phyloP scores from a whole-genome alignment of 768 basidiomycete species.

The Obba rivulosa region DNA sequence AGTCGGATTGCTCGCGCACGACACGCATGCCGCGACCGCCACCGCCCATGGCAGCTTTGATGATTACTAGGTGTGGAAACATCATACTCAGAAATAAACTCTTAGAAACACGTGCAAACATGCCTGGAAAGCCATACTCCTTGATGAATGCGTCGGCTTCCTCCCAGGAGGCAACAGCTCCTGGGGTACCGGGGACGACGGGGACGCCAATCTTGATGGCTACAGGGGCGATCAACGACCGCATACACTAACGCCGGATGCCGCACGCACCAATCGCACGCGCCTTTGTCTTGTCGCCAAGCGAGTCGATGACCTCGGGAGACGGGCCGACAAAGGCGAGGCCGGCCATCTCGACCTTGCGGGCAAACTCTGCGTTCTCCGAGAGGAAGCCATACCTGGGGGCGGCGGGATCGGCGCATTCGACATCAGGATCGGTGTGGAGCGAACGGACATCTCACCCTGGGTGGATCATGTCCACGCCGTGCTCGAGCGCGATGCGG shows the following conservation, averaged over 20 bases:
- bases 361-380: constrained; percentile 95
- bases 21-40: constrained; percentile 99
- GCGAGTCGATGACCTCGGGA: constrained; percentile 93
- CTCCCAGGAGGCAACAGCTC: constrained; percentile 73
- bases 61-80: constrained; percentile 62
- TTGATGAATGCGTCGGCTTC: constrained; percentile 88
- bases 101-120: constrained; percentile 7
- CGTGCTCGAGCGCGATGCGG: constrained; percentile 92
- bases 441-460: constrained; percentile 48
- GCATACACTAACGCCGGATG: constrained; percentile 9
- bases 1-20: constrained; percentile 89
- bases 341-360: constrained; percentile 96
- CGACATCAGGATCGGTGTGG: constrained; percentile 1
- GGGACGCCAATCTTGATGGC: constrained; percentile 91
- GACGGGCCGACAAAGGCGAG: constrained; percentile 94
- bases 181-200: constrained; percentile 97
- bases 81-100: no score
- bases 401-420: constrained; percentile 1
- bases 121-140: constrained; percentile 92
- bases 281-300: constrained; percentile 99
- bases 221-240: constrained; percentile 21
- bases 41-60: constrained; percentile 99
- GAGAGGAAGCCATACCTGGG: constrained; percentile 93
- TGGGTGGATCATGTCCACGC: constrained; percentile 99
- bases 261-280: constrained; percentile 66